Evolutionary conservation across 108 stramenopile species (phyloP).

Genomic region (Conticribra weissflogii): DNA sequence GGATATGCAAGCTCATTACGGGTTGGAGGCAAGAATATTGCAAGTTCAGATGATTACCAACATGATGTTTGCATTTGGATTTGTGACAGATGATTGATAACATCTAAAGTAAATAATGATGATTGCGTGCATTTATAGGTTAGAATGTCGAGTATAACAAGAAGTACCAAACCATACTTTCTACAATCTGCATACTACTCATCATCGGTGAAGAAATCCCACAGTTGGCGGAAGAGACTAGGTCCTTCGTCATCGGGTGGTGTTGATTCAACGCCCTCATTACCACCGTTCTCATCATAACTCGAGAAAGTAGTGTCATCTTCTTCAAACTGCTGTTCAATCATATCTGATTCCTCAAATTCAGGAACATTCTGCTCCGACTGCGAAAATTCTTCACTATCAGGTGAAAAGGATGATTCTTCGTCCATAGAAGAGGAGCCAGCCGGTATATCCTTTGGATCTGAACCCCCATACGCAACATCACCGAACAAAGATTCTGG

Average conservation of each 20-base stretch:
- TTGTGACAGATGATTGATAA: too few relatives aligned
- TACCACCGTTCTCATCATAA: constrained; percentile 13
- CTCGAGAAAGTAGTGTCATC: constrained; percentile 39
- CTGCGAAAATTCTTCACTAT: constrained; percentile 1
- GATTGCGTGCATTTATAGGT: too few relatives aligned
- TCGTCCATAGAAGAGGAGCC: too few relatives aligned
- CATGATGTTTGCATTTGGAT: constrained; percentile 1
- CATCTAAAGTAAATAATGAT: too few relatives aligned
- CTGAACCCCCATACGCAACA: constrained; percentile 50
- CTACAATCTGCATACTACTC: too few relatives aligned
- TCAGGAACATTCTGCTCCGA: constrained; percentile 13
- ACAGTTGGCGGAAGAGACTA: constrained; percentile 19
- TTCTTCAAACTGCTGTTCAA: constrained; percentile 31
- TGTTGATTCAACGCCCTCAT: constrained; percentile 1
- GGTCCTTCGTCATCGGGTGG: constrained; percentile 23
- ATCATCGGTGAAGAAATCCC: constrained; percentile 39
- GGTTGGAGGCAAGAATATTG: constrained; percentile 1
- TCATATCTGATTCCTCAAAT: constrained; percentile 25
- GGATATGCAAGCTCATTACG: constrained; percentile 19
- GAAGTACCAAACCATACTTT: too few relatives aligned
- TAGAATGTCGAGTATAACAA: too few relatives aligned
- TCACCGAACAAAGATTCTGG: constrained; percentile 75
- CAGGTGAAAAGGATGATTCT: constrained; percentile 1
- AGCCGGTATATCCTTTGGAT: neutral
- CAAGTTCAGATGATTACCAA: constrained; percentile 12